Base-by-base conservation (phyloP, 176 grass and related monocot genomes). In the Otatea glauca region DNA sequence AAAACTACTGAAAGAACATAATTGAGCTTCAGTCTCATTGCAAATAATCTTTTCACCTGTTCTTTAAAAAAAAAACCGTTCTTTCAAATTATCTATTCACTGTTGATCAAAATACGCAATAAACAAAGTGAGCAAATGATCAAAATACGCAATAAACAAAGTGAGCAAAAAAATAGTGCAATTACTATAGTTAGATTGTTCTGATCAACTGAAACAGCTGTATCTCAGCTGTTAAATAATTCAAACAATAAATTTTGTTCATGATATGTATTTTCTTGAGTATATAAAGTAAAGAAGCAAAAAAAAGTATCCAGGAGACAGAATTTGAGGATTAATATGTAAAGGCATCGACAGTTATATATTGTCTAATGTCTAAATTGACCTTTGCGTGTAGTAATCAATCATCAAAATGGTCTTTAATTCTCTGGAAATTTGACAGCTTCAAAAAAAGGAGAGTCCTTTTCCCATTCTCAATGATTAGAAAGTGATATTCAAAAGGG, bases 381-480 rank as follows among this genome's bases (percentile, higher is more conserved):
- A 37, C 70, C 13, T 81, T 68, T 48, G 13, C 54, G 4, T 24
- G 41, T 48, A 47, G 45, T 87, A 59, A 81, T 59, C 44, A 56
- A 44, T 18, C 85, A 58, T 68, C 38, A 32, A 65, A 45, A 27
- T 43, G 18, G 35, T 56, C 49, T 21, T 76, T 56, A 55, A 16
- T 47, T 69, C 16, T 66, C n/a, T 56, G 18, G 23, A 32, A 77
- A 45, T 29, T 51, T 42, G 25, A 68, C 35, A 43, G 24, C 18
- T 56, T 56, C 25, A 68, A 17, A 77, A 77, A 34, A 77, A 68
- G 35, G 4, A n/a, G 39, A 58, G 54, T 44, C 37, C 15, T 55
- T 76, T 84, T 75, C 23, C 5, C 6, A 66, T 75, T 85, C 72
- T 7, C 62, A 56, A 58, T 45, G 11, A 76, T 44, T 56, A 39